These are phyloP conservation scores for Tricholoma matsutake DNA, from an alignment of 768 basidiomycete species.

Conservation along the genomic window DNA sequence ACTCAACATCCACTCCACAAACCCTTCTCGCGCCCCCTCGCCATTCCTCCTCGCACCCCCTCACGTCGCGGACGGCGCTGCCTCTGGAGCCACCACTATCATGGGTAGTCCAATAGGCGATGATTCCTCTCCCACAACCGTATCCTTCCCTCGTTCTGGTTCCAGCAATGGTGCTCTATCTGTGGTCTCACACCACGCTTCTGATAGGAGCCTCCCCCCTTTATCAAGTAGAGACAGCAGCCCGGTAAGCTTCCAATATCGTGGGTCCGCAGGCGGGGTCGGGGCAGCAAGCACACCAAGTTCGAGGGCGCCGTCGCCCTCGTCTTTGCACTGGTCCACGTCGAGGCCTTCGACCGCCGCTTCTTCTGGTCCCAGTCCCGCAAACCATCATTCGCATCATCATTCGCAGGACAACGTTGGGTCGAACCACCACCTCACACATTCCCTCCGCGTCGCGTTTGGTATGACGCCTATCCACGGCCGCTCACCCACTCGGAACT, in stretches of 20 bases:
- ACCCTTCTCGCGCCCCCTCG: constrained; percentile 68
- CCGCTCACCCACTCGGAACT: constrained; percentile 9
- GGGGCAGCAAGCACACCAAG: constrained; percentile 45
- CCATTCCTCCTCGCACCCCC: constrained; percentile 65
- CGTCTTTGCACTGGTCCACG: constrained; percentile 44
- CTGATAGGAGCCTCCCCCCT: constrained; percentile 23
- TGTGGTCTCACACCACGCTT: constrained; percentile 20
- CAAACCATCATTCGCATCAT: constrained; percentile 13
- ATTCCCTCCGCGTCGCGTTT: constrained; percentile 84
- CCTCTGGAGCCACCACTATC: not conserved
- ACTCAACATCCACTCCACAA: constrained; percentile 69
- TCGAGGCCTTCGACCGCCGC: not conserved
- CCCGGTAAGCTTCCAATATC: constrained; percentile 47
- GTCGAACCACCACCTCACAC: constrained; percentile 67
- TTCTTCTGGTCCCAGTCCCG: constrained; percentile 12
- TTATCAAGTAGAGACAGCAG: constrained; percentile 63
- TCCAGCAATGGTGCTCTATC: constrained; percentile 2
- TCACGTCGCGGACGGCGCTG: constrained; percentile 19
- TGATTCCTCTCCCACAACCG: constrained; percentile 4
- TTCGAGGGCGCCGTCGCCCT: constrained; percentile 65
- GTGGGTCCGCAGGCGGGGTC: constrained; percentile 12
- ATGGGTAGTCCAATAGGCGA: constrained; percentile 25
- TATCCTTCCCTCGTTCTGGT: constrained; percentile 3
- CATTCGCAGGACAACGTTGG: constrained; percentile 23
- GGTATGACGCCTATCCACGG: constrained; percentile 83